These are phyloP conservation scores for Cyberlindnera euphorbiiphila DNA, from an alignment of 805 yeast species.

Conservation along the genomic window DNA sequence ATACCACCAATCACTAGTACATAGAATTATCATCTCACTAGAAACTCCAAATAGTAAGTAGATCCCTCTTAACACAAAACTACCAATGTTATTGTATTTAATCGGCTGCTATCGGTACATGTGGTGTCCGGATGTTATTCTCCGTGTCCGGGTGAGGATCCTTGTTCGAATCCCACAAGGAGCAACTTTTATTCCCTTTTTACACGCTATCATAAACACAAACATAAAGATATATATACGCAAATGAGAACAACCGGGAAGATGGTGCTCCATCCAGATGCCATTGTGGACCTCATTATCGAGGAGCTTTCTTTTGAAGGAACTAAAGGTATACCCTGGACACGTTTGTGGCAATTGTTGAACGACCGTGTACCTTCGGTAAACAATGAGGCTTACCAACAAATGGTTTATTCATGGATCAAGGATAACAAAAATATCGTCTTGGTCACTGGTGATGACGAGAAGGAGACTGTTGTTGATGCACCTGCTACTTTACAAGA, in stretches of 20 bases:
- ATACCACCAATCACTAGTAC: no score
- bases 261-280: constrained; percentile 17
- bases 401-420: constrained; percentile 37
- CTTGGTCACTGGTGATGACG: constrained; percentile 1
- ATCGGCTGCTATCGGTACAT: no score
- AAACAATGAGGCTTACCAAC: constrained; percentile 31
- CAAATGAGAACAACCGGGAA: neutral
- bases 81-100: no score
- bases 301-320: constrained; percentile 35
- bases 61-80: no score
- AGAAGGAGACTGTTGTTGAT: neutral
- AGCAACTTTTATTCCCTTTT: neutral
- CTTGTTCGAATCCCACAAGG: constrained; percentile 3
- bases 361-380: constrained; percentile 12
- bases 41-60: no score
- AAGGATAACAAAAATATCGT: constrained; percentile 21
- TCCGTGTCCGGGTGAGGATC: no score
- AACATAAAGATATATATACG: neutral
- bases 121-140: no score
- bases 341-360: constrained; percentile 33
- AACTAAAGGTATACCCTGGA: constrained; percentile 30
- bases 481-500: constrained; percentile 5
- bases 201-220: neutral
- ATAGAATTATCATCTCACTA: no score
- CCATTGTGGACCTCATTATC: constrained; percentile 30